Percentiles rank a stretch among this genome's conserved stretches.
These are phyloP conservation scores for Diplodia intermedia DNA, from an alignment of 2,329 filamentous ascomycete genomes.

Conservation along the genomic window DNA sequence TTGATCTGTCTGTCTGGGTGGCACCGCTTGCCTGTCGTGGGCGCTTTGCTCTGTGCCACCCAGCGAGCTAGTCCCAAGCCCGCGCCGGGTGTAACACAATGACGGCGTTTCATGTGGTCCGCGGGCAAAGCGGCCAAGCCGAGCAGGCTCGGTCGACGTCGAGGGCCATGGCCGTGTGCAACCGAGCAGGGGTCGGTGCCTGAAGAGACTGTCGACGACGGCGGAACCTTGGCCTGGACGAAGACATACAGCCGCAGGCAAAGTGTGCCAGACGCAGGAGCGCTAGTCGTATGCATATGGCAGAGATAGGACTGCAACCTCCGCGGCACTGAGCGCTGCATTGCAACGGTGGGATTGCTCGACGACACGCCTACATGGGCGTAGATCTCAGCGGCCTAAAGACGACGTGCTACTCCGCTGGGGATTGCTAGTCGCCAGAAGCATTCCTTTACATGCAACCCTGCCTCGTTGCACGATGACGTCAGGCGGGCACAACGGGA, in stretches of 20 bases:
- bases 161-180: neutral
- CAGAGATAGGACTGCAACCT: neutral
- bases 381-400: neutral
- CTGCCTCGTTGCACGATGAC: neutral
- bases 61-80: neutral
- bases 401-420: neutral
- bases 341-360: constrained; percentile 29
- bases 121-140: constrained; percentile 3
- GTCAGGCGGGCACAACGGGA: neutral
- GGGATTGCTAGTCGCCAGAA: neutral
- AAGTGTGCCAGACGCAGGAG: neutral
- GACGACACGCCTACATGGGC: too few relatives aligned
- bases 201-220: neutral
- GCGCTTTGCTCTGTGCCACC: constrained; percentile 12
- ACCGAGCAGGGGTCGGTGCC: neutral
- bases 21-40: neutral
- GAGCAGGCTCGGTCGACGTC: neutral
- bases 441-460: neutral
- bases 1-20: neutral
- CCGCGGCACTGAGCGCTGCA: neutral
- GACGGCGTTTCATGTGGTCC: neutral
- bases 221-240: neutral
- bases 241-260: neutral
- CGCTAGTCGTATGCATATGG: neutral
- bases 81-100: constrained; percentile 13